phyloP scores from a whole-genome alignment of 1,139 yeast species.

The Wickerhamomyces sp. region DNA sequence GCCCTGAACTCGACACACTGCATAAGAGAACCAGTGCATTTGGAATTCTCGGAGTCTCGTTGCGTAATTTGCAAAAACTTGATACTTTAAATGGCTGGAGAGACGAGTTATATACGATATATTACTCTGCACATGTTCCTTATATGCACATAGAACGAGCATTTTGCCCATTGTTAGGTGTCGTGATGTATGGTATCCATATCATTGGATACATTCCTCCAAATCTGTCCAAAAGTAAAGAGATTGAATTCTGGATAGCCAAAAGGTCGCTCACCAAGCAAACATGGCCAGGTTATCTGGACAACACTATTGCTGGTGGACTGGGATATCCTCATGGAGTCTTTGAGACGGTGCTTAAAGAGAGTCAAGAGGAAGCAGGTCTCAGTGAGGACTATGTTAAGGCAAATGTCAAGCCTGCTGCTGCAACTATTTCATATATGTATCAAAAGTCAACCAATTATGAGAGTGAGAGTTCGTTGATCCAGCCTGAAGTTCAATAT shows the following conservation, averaged over 20 bases:
- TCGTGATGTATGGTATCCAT: conserved; percentile 87
- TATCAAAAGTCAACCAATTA: conserved; percentile 22
- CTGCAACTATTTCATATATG: conserved; percentile 63
- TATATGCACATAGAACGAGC: conserved; percentile 78
- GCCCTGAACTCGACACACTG: conserved; percentile 34
- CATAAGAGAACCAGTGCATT: conserved; percentile 46
- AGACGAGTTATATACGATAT: conserved; percentile 73
- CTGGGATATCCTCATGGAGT: conserved; percentile 77
- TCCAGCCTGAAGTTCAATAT: conserved; percentile 88
- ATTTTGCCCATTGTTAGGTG: conserved; percentile 75
- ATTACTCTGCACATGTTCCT: conserved; percentile 47
- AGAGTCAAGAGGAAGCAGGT: conserved; percentile 90
- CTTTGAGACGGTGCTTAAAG: conserved; percentile 76
- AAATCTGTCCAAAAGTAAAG: conserved; percentile 30
- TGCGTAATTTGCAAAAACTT: conserved; percentile 39
- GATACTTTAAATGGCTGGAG: conserved; percentile 75
- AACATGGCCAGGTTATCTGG: conserved; percentile 88
- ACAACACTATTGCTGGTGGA: conserved; percentile 95
- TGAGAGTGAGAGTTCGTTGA: conserved; percentile 43
- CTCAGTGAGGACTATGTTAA: conserved; percentile 48
- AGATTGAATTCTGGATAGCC: conserved; percentile 77
- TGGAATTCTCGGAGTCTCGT: conserved; percentile 37
- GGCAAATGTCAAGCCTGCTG: conserved; percentile 44
- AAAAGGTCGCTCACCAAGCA: conserved; percentile 70
- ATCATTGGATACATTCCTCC: conserved; percentile 69